These are phyloP conservation scores for Lunularia cruciata DNA, from an alignment of 225 moss, liverwort and hornwort species.

Conservation along the genomic window DNA sequence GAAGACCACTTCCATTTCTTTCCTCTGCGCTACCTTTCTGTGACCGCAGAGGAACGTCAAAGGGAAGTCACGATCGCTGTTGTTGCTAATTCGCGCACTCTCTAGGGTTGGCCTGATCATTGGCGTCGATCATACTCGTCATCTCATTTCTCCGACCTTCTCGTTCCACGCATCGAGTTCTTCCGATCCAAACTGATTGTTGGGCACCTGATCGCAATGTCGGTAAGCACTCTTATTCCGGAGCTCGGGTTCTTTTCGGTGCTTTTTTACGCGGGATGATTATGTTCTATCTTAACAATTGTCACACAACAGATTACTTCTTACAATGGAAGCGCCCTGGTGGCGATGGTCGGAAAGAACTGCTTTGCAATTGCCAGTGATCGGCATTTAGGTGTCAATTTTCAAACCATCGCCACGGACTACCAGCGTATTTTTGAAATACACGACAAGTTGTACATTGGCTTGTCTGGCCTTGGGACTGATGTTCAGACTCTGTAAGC, in stretches of 20 bases:
- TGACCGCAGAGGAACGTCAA: no score
- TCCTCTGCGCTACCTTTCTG: no score
- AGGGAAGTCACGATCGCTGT: no score
- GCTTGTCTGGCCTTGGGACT: constrained; percentile 91
- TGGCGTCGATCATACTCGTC: constrained; percentile 3
- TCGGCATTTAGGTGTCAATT: constrained; percentile 85
- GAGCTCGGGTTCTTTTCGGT: background rate
- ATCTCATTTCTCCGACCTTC: background rate
- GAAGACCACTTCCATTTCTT: no score
- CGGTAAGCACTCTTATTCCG: background rate
- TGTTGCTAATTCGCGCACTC: no score
- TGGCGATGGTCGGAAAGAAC: constrained; percentile 86
- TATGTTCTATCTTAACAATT: background rate
- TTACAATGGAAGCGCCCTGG: constrained; percentile 96
- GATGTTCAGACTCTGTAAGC: constrained; percentile 91
- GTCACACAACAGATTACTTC: constrained; percentile 61
- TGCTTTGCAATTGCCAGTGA: constrained; percentile 97
- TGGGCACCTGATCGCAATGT: constrained; percentile 1
- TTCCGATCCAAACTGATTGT: background rate
- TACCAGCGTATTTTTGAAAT: constrained; percentile 93
- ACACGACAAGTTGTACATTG: constrained; percentile 79
- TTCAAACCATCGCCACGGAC: constrained; percentile 92
- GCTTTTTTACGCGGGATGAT: background rate
- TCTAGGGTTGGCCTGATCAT: constrained; percentile 22
- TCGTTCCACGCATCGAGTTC: background rate